phyloP scores from a whole-genome alignment of 441 rosid genomes.

The Populus hybrid region DNA sequence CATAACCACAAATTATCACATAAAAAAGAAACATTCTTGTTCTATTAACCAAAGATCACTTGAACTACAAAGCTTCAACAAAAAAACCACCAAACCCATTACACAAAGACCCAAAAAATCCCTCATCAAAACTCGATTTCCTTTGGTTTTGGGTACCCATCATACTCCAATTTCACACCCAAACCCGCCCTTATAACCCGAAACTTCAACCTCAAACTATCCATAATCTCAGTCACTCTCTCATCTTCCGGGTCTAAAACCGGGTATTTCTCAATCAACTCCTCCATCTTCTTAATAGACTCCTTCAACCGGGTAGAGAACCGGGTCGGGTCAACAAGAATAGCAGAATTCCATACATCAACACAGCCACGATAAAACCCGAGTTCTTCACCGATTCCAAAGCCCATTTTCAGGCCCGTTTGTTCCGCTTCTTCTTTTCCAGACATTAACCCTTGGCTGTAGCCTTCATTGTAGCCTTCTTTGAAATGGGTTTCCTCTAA shows the following conservation, averaged over 20 bases:
- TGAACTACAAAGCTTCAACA: background rate
- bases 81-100: background rate
- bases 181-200: constrained; percentile 62
- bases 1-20: background rate
- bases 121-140: constrained; percentile 54
- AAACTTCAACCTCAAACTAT: constrained; percentile 62
- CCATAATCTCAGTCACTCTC: constrained; percentile 54
- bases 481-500: constrained; percentile 60
- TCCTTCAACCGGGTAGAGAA: constrained; percentile 58
- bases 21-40: too few relatives aligned
- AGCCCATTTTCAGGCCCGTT: constrained; percentile 68
- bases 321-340: constrained; percentile 40
- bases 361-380: constrained; percentile 85
- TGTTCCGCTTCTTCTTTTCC: constrained; percentile 64
- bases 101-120: background rate
- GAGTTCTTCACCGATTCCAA: constrained; percentile 74
- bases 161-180: constrained; percentile 58
- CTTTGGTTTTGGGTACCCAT: constrained; percentile 53
- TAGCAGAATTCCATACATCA: constrained; percentile 58
- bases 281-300: constrained; percentile 55
- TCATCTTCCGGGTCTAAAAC: constrained; percentile 66
- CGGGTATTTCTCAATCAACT: constrained; percentile 58
- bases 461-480: constrained; percentile 75
- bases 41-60: background rate
- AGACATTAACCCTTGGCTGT: constrained; percentile 41